Base-by-base conservation (phyloP, 2,329 filamentous ascomycete genomes). In the Pseudocercospora eumusae region DNA sequence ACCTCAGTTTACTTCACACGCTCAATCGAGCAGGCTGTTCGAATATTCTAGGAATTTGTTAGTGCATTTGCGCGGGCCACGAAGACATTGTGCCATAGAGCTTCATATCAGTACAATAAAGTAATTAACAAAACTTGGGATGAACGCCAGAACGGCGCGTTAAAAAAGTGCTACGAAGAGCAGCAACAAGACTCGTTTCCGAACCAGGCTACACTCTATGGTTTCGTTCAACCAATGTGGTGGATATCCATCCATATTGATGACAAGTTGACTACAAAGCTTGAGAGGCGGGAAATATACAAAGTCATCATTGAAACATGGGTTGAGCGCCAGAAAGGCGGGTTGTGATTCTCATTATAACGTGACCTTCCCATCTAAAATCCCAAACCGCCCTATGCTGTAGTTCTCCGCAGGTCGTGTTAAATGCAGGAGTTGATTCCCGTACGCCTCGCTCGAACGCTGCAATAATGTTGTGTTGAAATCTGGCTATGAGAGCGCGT, bases 371-470 rank as follows among this genome's bases (percentile, higher is more conserved):
- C 21, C 44, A 25, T 25, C 20, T 25, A 20, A 52, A 28, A 20
- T 40, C 31, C 20, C 2, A 23, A 33, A 2, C 52, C 52, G 31
- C 28, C 20, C 59, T 54, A 61, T 57, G 53, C 50, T 45, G 54
- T 57, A 57, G 45, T 57, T 52, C 47, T 36, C 23, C 47, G 27
- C 28, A 40, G 57, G 45, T 44, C 47, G 45, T 59, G 57, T 59
- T 59, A 54, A 59, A 59, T 28, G 45, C 57, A 50, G 20, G 28
- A 33, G 57, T 36, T 18, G 11, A 15, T 58, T 52, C 27, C 45
- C 50, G 31, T 64, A 68, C 66, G 63, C 66, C 66, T 65, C 64
- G 67, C 67, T 69, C 63, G 65, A 69, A 69, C 67, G 67, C 65
- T 67, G 60, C 55, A 66, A 52, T 60, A 60, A 60, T 52, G 27